Evolutionary conservation across 495 filamentous ascomycete species (phyloP).

Genomic region (Hypoxylon intermedium): DNA sequence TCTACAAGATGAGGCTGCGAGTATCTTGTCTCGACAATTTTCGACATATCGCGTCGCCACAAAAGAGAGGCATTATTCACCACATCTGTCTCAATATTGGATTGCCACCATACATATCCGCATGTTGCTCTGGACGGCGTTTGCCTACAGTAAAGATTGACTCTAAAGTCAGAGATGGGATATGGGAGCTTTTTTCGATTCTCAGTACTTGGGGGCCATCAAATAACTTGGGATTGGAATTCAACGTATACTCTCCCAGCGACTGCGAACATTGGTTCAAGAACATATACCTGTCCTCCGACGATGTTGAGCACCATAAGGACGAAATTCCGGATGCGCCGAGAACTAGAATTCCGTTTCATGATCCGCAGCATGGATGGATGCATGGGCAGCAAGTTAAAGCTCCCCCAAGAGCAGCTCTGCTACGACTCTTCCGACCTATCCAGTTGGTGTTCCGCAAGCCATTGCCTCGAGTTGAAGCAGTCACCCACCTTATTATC

Average conservation of each 20-base stretch:
- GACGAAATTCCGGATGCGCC: neutral
- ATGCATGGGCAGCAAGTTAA: constrained; percentile 27
- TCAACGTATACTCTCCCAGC: constrained; percentile 30
- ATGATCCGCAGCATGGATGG: constrained; percentile 31
- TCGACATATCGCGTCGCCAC: constrained; percentile 20
- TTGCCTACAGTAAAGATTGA: neutral
- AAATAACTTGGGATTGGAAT: constrained; percentile 21
- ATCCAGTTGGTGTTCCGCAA: constrained; percentile 14
- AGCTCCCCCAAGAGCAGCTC: constrained; percentile 24
- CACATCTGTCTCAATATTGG: constrained; percentile 34
- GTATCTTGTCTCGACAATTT: constrained; percentile 36
- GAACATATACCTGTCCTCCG: constrained; percentile 24
- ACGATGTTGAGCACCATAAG: constrained; percentile 14
- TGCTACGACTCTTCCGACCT: constrained; percentile 24
- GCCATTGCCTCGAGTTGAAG: constrained; percentile 22
- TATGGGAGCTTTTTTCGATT: constrained; percentile 24
- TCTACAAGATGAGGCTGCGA: constrained; percentile 28
- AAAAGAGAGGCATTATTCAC: constrained; percentile 28
- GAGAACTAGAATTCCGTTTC: neutral
- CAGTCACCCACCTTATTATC: constrained; percentile 31
- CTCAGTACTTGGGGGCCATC: constrained; percentile 15
- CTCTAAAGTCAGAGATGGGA: constrained; percentile 21
- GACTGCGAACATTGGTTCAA: constrained; percentile 36
- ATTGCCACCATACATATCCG: constrained; percentile 30
- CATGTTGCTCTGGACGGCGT: constrained; percentile 14